Conservation (phyloP, 306 rosid genomes). For the Lathyrus aphaca region DNA sequence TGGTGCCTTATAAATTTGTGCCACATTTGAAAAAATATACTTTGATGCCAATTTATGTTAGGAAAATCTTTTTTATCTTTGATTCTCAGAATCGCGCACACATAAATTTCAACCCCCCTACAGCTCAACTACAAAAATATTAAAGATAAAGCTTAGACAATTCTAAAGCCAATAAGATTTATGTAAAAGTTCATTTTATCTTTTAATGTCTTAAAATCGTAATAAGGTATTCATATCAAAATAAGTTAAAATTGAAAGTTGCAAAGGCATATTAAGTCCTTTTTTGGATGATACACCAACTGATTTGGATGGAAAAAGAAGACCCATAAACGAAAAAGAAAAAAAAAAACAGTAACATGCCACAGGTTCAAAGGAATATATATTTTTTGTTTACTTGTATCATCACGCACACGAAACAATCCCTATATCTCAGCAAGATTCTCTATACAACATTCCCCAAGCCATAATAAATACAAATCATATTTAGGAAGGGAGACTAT, state of each 20-base stretch:
- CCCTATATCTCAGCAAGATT: conserved; percentile 28
- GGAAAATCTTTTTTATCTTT: no score
- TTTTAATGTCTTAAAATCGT: background rate
- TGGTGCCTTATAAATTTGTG: no score
- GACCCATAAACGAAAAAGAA: background rate
- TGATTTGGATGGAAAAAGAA: background rate
- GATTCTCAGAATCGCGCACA: background rate
- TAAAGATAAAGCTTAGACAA: background rate
- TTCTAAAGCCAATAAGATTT: background rate
- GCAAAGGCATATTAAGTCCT: background rate
- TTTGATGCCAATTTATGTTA: no score
- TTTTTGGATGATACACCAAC: conserved; percentile 4
- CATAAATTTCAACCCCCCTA: background rate
- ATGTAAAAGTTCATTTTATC: background rate
- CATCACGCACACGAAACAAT: conserved; percentile 24
- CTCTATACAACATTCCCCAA: conserved; percentile 45
- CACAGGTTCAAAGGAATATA: conserved; percentile 32
- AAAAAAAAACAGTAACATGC: background rate
- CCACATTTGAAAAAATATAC: no score
- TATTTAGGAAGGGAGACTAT: conserved; percentile 35
- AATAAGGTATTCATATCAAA: background rate
- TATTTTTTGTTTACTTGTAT: conserved; percentile 29
- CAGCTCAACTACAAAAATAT: background rate
- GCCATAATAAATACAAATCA: conserved; percentile 31
- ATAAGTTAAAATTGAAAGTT: background rate